Evolutionary conservation across 768 basidiomycete species (phyloP).

Genomic region (Lactarius trivialis): DNA sequence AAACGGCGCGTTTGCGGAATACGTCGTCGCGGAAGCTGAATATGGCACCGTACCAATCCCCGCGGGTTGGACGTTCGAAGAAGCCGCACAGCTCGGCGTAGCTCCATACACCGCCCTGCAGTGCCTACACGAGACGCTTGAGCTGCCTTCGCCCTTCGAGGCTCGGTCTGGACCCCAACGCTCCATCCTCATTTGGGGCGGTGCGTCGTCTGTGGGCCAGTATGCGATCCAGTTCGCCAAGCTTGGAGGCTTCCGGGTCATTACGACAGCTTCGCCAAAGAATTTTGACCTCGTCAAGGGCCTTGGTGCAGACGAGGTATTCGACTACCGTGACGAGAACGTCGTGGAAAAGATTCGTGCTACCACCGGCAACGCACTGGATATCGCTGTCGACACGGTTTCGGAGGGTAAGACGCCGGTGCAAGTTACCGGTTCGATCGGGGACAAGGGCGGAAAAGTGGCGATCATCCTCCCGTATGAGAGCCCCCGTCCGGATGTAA

Average conservation of each 20-base stretch:
- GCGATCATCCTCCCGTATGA: conserved; percentile 12
- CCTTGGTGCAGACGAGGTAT: conserved; percentile 33
- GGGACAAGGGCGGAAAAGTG: conserved; percentile 18
- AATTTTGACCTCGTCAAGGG: conserved; percentile 32
- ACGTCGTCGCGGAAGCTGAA: conserved; percentile 13
- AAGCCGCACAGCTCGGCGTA: conserved; percentile 20
- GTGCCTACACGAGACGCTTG: conserved; percentile 13
- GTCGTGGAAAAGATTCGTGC: conserved; percentile 27
- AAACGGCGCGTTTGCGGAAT: conserved; percentile 16
- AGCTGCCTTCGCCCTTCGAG: conserved; percentile 14
- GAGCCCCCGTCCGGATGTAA: conserved; percentile 1
- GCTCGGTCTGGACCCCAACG: background rate
- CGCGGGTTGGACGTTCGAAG: conserved; percentile 18
- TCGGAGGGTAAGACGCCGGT: conserved; percentile 7
- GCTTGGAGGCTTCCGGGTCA: conserved; percentile 29
- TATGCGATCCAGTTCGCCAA: conserved; percentile 32
- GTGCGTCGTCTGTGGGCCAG: conserved; percentile 32
- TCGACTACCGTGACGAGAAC: conserved; percentile 29
- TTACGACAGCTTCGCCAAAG: conserved; percentile 32
- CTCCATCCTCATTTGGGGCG: conserved; percentile 17
- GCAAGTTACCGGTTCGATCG: conserved; percentile 13
- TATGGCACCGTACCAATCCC: conserved; percentile 9
- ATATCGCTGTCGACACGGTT: conserved; percentile 24
- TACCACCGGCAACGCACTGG: conserved; percentile 21
- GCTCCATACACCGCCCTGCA: conserved; percentile 19